Conservation (phyloP, 1,139 yeast species). For the Sugiyamaella japonica region DNA sequence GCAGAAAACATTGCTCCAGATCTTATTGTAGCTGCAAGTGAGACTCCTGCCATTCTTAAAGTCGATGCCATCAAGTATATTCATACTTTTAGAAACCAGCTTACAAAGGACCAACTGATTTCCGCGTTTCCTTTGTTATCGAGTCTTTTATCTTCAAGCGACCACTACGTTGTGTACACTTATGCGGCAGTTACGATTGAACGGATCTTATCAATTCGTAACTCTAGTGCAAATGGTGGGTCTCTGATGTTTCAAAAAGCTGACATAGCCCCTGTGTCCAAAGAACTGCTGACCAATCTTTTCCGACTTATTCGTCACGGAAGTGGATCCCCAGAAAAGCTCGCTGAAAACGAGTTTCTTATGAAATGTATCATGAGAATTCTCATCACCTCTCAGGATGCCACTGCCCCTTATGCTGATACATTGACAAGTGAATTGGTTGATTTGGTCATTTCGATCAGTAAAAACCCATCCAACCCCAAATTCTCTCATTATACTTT, state of each 20-base stretch:
- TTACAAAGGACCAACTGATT: constrained; percentile 77
- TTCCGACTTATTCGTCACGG: constrained; percentile 65
- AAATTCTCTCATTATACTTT: constrained; percentile 86
- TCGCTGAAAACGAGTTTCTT: constrained; percentile 92
- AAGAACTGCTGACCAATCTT: constrained; percentile 59
- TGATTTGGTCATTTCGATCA: constrained; percentile 64
- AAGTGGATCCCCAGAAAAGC: constrained; percentile 73
- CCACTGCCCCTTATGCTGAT: constrained; percentile 46
- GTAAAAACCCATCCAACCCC: constrained; percentile 94
- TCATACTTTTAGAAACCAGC: constrained; percentile 85
- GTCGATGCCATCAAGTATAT: constrained; percentile 94
- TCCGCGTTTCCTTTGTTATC: constrained; percentile 82
- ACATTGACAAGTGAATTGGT: constrained; percentile 60
- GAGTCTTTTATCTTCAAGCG: constrained; percentile 56
- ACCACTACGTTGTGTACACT: constrained; percentile 79
- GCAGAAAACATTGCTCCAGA: constrained; percentile 79
- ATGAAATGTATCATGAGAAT: constrained; percentile 89
- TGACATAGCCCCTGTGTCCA: constrained; percentile 62
- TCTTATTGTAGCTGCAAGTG: constrained; percentile 52
- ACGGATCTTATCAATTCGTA: constrained; percentile 75
- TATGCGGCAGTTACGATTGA: constrained; percentile 94
- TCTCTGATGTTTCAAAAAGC: constrained; percentile 58
- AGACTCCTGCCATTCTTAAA: constrained; percentile 55
- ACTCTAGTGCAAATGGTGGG: constrained; percentile 24
- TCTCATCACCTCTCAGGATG: constrained; percentile 70